Conservation (phyloP, 108 stramenopile species). For the Cyclotella kingstonii region DNA sequence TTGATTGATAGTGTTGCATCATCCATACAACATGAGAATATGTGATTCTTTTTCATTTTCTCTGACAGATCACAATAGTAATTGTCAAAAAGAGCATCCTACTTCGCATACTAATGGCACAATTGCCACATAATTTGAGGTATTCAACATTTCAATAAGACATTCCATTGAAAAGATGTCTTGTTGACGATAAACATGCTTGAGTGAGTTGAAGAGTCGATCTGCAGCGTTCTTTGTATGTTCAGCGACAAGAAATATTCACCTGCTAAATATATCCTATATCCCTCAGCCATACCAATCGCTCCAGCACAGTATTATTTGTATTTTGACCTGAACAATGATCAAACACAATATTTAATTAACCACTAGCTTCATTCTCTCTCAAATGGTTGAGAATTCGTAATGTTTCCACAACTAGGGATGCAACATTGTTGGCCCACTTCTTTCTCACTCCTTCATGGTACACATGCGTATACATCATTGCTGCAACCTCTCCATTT, state of each 20-base stretch:
- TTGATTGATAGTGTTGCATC: no score
- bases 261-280: background rate
- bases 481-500: background rate
- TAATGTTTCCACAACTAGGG: slow-evolving; percentile 13
- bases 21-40: no score
- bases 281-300: background rate
- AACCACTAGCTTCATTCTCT: slow-evolving; percentile 2
- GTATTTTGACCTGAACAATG: slow-evolving; percentile 36
- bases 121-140: background rate
- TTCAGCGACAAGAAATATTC: background rate
- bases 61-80: no score
- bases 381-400: background rate
- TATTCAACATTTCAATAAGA: background rate
- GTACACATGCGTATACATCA: slow-evolving; percentile 12
- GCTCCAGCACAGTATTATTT: slow-evolving; percentile 25
- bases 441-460: slow-evolving; percentile 11
- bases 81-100: no score
- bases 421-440: slow-evolving; percentile 24
- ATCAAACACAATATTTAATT: slow-evolving; percentile 10
- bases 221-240: slow-evolving; percentile 1
- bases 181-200: background rate
- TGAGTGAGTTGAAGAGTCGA: slow-evolving; percentile 7
- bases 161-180: background rate
- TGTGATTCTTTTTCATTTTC: no score
- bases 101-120: no score